Conservation (phyloP, 768 basidiomycete species). For the Rhizopogon vulgaris region DNA sequence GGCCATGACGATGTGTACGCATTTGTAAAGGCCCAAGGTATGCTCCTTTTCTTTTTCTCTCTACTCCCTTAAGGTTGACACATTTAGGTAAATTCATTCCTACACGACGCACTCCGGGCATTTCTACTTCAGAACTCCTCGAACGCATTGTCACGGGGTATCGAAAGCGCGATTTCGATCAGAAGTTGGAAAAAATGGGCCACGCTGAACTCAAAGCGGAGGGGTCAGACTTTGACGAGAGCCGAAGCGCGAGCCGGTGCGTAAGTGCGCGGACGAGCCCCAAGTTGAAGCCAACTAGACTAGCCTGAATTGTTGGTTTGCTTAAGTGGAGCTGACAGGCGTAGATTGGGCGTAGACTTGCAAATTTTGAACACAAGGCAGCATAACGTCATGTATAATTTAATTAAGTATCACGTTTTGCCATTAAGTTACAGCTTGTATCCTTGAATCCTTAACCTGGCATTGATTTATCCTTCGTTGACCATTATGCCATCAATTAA, state of each 20-base stretch:
- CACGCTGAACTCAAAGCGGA: conserved; percentile 63
- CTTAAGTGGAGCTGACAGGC: too few relatives aligned
- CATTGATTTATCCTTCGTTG: too few relatives aligned
- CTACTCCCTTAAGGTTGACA: background rate
- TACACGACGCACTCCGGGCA: conserved; percentile 88
- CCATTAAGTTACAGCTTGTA: too few relatives aligned
- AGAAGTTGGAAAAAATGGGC: conserved; percentile 87
- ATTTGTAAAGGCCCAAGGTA: conserved; percentile 76
- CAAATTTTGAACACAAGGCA: background rate
- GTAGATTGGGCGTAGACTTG: too few relatives aligned
- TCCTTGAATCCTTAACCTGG: too few relatives aligned
- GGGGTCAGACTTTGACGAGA: conserved; percentile 25
- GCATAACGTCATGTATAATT: background rate
- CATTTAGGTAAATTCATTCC: conserved; percentile 85
- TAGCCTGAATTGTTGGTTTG: background rate
- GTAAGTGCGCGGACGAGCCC: background rate
- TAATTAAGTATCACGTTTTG: too few relatives aligned
- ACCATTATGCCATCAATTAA: background rate
- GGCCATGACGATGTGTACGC: conserved; percentile 84
- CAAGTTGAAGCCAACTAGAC: background rate
- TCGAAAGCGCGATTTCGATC: conserved; percentile 78
- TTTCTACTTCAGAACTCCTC: conserved; percentile 89
- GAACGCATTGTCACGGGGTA: conserved; percentile 90
- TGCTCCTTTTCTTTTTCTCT: conserved; percentile 12
- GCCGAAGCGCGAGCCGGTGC: background rate